Evolutionary conservation across 495 filamentous ascomycete species (phyloP), one percentile per base, ranked within the genome.

Genomic region (Hyaloscypha finlandica): DNA sequence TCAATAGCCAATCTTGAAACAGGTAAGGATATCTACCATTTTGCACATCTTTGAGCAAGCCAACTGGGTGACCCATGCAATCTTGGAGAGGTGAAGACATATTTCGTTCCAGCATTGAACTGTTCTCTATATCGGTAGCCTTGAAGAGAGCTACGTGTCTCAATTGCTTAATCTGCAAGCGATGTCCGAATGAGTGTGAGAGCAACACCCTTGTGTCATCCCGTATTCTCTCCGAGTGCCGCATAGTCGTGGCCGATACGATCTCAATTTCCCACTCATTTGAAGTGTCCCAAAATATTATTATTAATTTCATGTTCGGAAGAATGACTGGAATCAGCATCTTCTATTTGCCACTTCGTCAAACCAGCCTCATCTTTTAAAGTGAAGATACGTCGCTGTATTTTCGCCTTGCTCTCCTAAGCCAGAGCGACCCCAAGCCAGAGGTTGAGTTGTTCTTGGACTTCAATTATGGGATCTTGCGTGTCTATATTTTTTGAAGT

Each of bases 361-460:
- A 64, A 16, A 16, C 62, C 52, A 64, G 5, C 14, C 32, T 64
- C 30, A 42, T 64, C 52, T 39, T 56, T 64, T 51, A 64, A 55
- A 2, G 52, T 57, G 6, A 64, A 57, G 54, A 56, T 31, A 37
- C 62, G 62, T 64, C 52, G 45, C 35, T 64, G 51, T 48, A 64
- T 31, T 52, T 12, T 65, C 35, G 51, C 54, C 33, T 35, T 48
- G 14, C 25, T 59, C 63, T 51, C 37, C 63, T 54, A 65, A 22
- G 77, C 79, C 25, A 76, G 73, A 6, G 90, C 88, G 55, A 91
- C 74, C 16, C 75, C 69, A n/a, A 75, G 64, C 88, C 88, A 95
- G 0, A 90, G 90, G 68, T 90, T 84, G 67, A 87, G 81, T 67
- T 84, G 81, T 51, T 79, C 81, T 6, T 79, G 75, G 3, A 89